A percentile compares a stretch with the other conserved stretches of the same genome.
Evolutionary conservation across 176 grass and related monocot genomes (phyloP).

Genomic region (Tillandsia leiboldiana): DNA sequence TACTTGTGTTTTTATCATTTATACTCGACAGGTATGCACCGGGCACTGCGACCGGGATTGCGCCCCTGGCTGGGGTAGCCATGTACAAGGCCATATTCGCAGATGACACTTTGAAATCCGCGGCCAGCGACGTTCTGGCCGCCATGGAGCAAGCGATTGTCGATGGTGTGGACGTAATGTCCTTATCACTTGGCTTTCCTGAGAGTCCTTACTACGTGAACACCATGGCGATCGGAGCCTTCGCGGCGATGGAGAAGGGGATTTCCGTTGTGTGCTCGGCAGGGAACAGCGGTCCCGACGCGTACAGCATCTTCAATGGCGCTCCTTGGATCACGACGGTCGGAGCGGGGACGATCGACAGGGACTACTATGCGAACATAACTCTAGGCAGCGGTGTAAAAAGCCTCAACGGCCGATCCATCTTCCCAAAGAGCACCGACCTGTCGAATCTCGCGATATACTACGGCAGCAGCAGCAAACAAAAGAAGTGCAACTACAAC

Average conservation of each 20-base stretch:
- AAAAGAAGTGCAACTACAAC: slow-evolving; percentile 19
- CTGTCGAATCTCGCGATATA: slow-evolving; percentile 19
- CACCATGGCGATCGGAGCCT: slow-evolving; percentile 46
- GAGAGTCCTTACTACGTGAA: slow-evolving; percentile 44
- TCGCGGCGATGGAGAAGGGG: slow-evolving; percentile 42
- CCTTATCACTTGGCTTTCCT: slow-evolving; percentile 41
- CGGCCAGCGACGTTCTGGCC: slow-evolving; percentile 52
- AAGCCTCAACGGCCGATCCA: slow-evolving; percentile 34
- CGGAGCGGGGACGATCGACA: slow-evolving; percentile 47
- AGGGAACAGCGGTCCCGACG: slow-evolving; percentile 40
- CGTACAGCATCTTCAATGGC: slow-evolving; percentile 43
- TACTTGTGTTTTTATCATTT: no score
- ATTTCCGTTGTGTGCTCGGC: slow-evolving; percentile 43
- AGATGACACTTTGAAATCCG: slow-evolving; percentile 22
- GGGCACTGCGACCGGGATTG: slow-evolving; percentile 44
- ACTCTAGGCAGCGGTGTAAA: slow-evolving; percentile 30
- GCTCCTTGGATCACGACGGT: slow-evolving; percentile 67
- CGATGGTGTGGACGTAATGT: slow-evolving; percentile 57
- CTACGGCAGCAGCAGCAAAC: slow-evolving; percentile 31
- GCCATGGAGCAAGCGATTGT: slow-evolving; percentile 43
- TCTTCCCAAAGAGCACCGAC: slow-evolving; percentile 28
- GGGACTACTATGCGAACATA: slow-evolving; percentile 42
- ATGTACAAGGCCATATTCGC: slow-evolving; percentile 58
- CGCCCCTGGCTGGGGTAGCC: slow-evolving; percentile 42
- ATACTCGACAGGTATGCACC: slow-evolving; percentile 30